phyloP scores from a whole-genome alignment of 495 filamentous ascomycete genomes.

The Sporormia fimetaria region DNA sequence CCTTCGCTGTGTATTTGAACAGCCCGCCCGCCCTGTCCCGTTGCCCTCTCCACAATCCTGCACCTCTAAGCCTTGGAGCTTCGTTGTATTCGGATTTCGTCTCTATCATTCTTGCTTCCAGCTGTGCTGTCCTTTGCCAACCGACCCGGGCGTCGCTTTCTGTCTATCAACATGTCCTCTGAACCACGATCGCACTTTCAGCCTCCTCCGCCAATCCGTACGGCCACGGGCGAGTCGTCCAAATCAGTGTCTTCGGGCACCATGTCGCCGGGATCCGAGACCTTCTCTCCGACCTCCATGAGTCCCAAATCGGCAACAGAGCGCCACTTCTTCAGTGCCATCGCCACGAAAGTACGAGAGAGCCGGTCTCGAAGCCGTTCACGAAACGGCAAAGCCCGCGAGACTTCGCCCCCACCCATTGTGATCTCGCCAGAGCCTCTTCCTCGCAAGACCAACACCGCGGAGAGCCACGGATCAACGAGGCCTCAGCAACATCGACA shows the following conservation, averaged over 20 bases:
- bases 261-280: constrained; percentile 12
- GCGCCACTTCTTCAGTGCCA: constrained; percentile 22
- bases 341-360: constrained; percentile 12
- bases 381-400: constrained; percentile 6
- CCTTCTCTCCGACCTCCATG: constrained; percentile 16
- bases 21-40: background rate
- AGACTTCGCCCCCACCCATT: constrained; percentile 22
- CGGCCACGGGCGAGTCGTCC: constrained; percentile 9
- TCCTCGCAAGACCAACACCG: constrained; percentile 3
- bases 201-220: constrained; percentile 20
- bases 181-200: constrained; percentile 8
- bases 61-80: constrained; percentile 5
- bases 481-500: constrained; percentile 21
- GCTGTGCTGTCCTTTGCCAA: background rate
- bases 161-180: constrained; percentile 9
- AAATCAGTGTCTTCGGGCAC: constrained; percentile 9
- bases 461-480: constrained; percentile 8
- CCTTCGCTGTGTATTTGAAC: constrained; percentile 13
- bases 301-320: constrained; percentile 18
- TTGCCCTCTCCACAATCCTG: constrained; percentile 4
- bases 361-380: constrained; percentile 22
- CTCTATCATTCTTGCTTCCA: background rate
- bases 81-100: background rate
- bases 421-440: constrained; percentile 21
- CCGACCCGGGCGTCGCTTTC: background rate